These are phyloP conservation scores for Theobroma grandiflorum DNA, from an alignment of 441 rosid genomes.

Conservation along the genomic window DNA sequence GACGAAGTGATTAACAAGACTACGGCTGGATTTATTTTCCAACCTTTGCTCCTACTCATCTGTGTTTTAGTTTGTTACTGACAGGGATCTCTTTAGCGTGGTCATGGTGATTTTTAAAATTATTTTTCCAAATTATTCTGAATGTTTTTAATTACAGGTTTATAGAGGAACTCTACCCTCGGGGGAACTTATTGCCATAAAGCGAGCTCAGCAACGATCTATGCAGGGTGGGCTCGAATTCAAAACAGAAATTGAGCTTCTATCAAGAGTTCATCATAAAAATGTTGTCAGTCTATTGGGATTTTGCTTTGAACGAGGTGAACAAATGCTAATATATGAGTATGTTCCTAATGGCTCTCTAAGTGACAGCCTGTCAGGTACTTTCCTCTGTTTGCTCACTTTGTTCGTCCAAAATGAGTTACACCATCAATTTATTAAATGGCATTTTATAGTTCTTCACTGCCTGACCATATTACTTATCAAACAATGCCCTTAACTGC, in stretches of 20 bases:
- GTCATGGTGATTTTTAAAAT: too few relatives aligned
- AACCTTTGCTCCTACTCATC: background rate
- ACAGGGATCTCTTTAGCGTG: too few relatives aligned
- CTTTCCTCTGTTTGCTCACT: background rate
- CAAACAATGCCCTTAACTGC: background rate
- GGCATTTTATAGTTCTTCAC: too few relatives aligned
- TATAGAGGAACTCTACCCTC: conserved; percentile 68
- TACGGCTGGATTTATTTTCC: background rate
- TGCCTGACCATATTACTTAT: too few relatives aligned
- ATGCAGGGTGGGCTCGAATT: conserved; percentile 84
- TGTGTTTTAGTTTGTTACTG: too few relatives aligned
- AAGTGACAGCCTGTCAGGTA: conserved; percentile 76
- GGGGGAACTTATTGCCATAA: conserved; percentile 63
- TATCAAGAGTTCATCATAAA: conserved; percentile 87
- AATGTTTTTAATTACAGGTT: conserved; percentile 48
- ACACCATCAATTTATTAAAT: too few relatives aligned
- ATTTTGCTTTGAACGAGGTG: conserved; percentile 74
- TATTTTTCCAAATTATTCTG: background rate
- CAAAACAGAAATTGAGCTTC: conserved; percentile 87
- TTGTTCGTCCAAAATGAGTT: background rate
- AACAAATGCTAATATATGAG: conserved; percentile 31
- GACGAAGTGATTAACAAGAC: background rate
- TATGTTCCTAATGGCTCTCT: conserved; percentile 71
- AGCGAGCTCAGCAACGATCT: conserved; percentile 80
- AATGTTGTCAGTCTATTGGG: conserved; percentile 78